Base-by-base conservation (phyloP, 2,329 filamentous ascomycete species). In the Sporothrix mexicana region DNA sequence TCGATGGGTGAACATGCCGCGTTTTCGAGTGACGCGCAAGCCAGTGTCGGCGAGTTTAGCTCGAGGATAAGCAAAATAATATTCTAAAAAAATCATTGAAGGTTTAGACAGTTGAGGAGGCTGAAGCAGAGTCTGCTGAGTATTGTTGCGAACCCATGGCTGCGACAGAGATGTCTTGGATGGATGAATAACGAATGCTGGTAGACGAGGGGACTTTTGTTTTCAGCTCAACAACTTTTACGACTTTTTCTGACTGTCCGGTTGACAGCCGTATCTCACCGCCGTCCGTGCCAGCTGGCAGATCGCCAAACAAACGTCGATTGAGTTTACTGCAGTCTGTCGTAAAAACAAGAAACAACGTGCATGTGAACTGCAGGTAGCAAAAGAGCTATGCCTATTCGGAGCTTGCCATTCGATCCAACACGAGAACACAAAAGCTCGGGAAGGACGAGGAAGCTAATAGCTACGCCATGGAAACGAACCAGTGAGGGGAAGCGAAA, bases 241-340 rank as follows among this genome's bases (percentile, higher is more conserved):
- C n/a, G 49, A 69, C 49, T n/a, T 66, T 41, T 25, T 66, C 61
- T 25, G 61, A 25, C 47, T 23, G 64, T 51, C 51, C 55, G 23
- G 67, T 41, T 20, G 51, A 43, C 68, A 23, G 49, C 51, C 23
- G 12, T 15, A 67, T 51, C 45, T 20, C 45, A 36, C 64, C 43
- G 43, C 45, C 17, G 15, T 3, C 23, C 12, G 55, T 47, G 36
- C 8, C 30, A 17, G 12, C 30, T 36, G 30, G 30, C 10, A 17
- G 36, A n/a, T 43, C 57, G 17, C 25, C 43, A 36, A n/a, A 6
- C 17, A 15, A 51, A n/a, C 30, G 3, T 51, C 3, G 20, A 12
- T 7, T 9, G 64, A 36, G 45, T 23, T 36, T 41, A 10, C 61
- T 23, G 36, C 47, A 41, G 41, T 20, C 15, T n/a, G 17, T 62